Conservation (phyloP, 2,329 filamentous ascomycete species). For the Lizonia empirigonia region DNA sequence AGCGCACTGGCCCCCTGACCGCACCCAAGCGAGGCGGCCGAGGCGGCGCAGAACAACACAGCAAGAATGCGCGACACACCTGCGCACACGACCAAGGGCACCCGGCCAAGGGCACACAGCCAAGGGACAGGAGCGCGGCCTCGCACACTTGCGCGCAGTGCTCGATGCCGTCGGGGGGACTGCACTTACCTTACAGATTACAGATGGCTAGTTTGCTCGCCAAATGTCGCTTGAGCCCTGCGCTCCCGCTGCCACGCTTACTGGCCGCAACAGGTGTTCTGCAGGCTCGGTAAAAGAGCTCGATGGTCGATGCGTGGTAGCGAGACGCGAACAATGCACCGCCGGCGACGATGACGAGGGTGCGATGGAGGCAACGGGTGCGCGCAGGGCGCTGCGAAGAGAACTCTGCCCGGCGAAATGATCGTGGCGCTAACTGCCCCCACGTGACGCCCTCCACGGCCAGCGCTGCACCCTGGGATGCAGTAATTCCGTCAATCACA, state of each 20-base stretch:
- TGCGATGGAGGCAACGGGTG: constrained; percentile 10
- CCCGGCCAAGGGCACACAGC: neutral
- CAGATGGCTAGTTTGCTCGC: constrained; percentile 6
- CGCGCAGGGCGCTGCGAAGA: neutral
- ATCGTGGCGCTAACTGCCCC: neutral
- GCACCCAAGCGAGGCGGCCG: neutral
- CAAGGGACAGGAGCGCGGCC: neutral
- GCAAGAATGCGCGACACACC: constrained; percentile 20
- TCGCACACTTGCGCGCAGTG: constrained; percentile 27
- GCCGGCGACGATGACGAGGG: constrained; percentile 3
- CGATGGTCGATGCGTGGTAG: constrained; percentile 12
- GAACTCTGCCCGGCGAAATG: neutral
- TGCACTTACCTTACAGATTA: neutral
- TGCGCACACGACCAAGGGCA: neutral
- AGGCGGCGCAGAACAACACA: constrained; percentile 15
- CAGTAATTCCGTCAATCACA: constrained; percentile 18
- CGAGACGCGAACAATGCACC: constrained; percentile 15
- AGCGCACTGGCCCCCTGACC: neutral
- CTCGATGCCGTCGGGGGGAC: neutral
- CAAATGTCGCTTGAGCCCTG: constrained; percentile 25
- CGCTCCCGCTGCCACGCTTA: constrained; percentile 18
- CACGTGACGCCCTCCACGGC: too few species aligned
- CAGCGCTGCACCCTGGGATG: neutral
- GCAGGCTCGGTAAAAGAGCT: constrained; percentile 16
- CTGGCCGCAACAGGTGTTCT: constrained; percentile 12